phyloP scores from a whole-genome alignment of 1,139 yeast genomes.

The Dujonia santamariae region DNA sequence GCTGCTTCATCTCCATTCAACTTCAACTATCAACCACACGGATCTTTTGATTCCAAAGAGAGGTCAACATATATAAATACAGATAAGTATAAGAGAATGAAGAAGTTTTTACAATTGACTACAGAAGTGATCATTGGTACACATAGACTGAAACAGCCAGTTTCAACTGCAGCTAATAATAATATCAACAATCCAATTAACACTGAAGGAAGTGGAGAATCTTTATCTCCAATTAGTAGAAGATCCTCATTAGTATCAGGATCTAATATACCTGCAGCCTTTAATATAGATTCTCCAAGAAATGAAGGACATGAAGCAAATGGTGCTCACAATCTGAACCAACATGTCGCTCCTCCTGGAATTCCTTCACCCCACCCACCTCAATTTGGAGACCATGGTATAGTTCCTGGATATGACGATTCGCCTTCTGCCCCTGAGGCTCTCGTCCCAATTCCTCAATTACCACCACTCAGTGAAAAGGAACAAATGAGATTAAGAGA shows the following conservation, averaged over 20 bases:
- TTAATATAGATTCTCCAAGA: not conserved
- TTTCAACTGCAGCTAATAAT: constrained; percentile 1
- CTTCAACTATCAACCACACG: constrained; percentile 30
- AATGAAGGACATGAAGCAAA: no score
- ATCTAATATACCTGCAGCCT: not conserved
- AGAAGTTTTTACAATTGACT: constrained; percentile 74
- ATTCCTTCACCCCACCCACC: constrained; percentile 19
- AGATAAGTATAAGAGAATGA: constrained; percentile 68
- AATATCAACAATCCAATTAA: no score
- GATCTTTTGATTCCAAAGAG: constrained; percentile 26
- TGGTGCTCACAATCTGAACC: not conserved
- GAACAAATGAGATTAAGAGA: constrained; percentile 53
- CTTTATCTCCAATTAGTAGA: constrained; percentile 5
- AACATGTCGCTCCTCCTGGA: constrained; percentile 4
- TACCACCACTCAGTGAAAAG: constrained; percentile 43
- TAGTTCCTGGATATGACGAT: constrained; percentile 27
- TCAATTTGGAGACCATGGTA: constrained; percentile 12
- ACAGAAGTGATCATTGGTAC: constrained; percentile 82
- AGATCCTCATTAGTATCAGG: constrained; percentile 18
- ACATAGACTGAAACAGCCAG: constrained; percentile 42
- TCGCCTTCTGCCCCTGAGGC: constrained; percentile 6
- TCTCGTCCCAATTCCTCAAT: constrained; percentile 18
- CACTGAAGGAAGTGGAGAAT: constrained; percentile 5
- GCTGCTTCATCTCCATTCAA: constrained; percentile 22
- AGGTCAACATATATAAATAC: constrained; percentile 64